Evolutionary conservation across 169 alveolate genomes (phyloP), one percentile per base, ranked within the genome.

Genomic region (Eimeria sp.): DNA sequence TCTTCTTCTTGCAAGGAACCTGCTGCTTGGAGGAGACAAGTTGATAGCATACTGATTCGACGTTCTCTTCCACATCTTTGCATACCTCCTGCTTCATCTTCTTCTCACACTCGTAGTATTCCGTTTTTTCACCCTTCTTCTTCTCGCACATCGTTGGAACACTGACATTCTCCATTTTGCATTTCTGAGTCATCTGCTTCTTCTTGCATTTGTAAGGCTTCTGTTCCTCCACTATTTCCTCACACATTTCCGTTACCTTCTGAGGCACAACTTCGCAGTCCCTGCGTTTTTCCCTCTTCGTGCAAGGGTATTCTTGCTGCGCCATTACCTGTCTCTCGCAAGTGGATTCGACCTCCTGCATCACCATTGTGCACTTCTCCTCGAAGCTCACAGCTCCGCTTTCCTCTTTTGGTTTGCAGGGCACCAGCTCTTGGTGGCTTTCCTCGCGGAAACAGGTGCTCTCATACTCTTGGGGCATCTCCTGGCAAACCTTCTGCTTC

Each of bases 181-280:
- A 94, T 20, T 94, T 94, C 78, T 83, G 93, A 40, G 83, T 51
- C 84, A 84, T 45, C 65, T 83, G 94, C 27, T 76, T 94, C 92
- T 84, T 82, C 89, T 82, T 94, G 94, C 96, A 94, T 34, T 82
- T 84, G 94, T 94, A 94, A 10, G 94, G 92, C 54, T 72, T 94
- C 96, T 94, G 94, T 58, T 84, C 91, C 72, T 88, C 94, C 40
- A 94, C 96, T 76, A 94, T 72, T 54, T 89, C 88, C 89, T 82
- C 88, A 72, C 96, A 94, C 89, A 63, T 94, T 27, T 82, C 94
- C 16, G 83, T 82, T 47, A 82, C 82, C 65, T 84, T 89, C 18
- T 82, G 75, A 9, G 96, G 96, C 43, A 83, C 96, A 20, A 87
- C 94, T 25, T 87, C 83, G 94, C 94, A 87, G 94, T 87, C 94